A percentile compares a stretch with the other conserved stretches of the same genome.
These are phyloP conservation scores for Coemansia guatemalensis DNA, from an alignment of 192 early-diverging fungal species.

Conservation along the genomic window DNA sequence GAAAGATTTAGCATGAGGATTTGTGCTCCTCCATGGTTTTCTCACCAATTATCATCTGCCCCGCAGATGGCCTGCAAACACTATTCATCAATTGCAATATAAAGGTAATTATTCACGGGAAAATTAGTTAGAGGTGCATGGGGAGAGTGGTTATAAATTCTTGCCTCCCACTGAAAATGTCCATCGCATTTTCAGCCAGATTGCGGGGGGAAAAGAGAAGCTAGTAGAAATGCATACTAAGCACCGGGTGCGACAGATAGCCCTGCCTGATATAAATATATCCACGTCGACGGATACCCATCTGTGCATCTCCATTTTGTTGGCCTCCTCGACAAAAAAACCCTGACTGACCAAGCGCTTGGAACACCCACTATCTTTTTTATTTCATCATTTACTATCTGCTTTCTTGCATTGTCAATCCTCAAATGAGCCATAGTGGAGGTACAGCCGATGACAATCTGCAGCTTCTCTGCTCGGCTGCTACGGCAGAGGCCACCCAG, in stretches of 20 bases:
- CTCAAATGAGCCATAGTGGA: conserved; percentile 3
- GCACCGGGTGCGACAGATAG: not conserved
- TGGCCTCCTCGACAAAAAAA: not conserved
- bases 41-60: not conserved
- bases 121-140: not conserved
- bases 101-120: not conserved
- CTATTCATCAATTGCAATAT: not conserved
- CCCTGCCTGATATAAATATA: not conserved
- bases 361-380: not conserved
- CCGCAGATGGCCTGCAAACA: not conserved
- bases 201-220: not conserved
- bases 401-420: not conserved
- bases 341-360: not conserved
- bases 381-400: not conserved
- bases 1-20: not conserved
- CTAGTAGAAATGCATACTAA: not conserved
- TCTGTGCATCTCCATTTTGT: not conserved
- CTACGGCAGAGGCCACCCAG: conserved; percentile 24
- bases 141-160: not conserved
- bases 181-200: not conserved
- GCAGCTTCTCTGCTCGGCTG: conserved; percentile 49
- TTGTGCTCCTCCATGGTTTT: not conserved
- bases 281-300: not conserved
- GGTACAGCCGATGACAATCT: conserved; percentile 28
- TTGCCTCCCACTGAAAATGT: not conserved